Percentiles rank a stretch among this genome's conserved stretches.
These are phyloP conservation scores for Tylopilus cervinicoccineus DNA, from an alignment of 768 basidiomycete genomes.

Conservation along the genomic window DNA sequence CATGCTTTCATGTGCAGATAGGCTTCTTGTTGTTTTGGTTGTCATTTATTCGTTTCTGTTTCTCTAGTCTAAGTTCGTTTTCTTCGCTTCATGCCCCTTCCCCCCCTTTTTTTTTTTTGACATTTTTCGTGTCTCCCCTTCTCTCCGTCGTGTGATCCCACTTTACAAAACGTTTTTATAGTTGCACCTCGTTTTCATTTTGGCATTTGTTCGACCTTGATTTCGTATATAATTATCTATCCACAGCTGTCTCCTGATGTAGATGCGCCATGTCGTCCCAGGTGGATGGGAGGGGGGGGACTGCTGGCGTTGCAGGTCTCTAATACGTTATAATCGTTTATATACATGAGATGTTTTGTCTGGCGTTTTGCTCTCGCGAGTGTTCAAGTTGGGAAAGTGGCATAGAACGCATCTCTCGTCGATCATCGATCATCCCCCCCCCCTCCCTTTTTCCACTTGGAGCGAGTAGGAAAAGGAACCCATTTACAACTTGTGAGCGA, in stretches of 20 bases:
- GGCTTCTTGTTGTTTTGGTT: slow-evolving; percentile 19
- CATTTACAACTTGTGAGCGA: too few relatives aligned
- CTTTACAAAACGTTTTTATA: slow-evolving; percentile 18
- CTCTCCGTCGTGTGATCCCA: slow-evolving; percentile 13
- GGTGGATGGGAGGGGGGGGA: background rate
- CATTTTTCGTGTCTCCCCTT: background rate
- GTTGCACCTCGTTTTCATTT: slow-evolving; percentile 14
- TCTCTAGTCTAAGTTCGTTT: slow-evolving; percentile 9
- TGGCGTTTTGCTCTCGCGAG: too few relatives aligned
- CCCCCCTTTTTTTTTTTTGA: too few relatives aligned
- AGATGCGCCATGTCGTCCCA: slow-evolving; percentile 17
- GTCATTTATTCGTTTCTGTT: slow-evolving; percentile 27
- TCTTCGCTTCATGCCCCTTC: slow-evolving; percentile 5
- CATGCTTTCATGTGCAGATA: slow-evolving; percentile 30
- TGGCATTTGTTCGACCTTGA: slow-evolving; percentile 20
- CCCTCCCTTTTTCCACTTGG: too few relatives aligned
- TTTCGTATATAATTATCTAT: slow-evolving; percentile 34
- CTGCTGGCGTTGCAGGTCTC: slow-evolving; percentile 19
- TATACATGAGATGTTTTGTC: too few relatives aligned
- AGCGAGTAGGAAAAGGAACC: too few relatives aligned
- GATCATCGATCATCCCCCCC: too few relatives aligned
- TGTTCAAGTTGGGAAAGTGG: too few relatives aligned
- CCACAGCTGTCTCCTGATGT: slow-evolving; percentile 23
- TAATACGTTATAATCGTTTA: slow-evolving; percentile 37
- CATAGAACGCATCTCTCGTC: too few relatives aligned